phyloP scores from a whole-genome alignment of 176 grass and related monocot genomes.

The Stipa capillata region DNA sequence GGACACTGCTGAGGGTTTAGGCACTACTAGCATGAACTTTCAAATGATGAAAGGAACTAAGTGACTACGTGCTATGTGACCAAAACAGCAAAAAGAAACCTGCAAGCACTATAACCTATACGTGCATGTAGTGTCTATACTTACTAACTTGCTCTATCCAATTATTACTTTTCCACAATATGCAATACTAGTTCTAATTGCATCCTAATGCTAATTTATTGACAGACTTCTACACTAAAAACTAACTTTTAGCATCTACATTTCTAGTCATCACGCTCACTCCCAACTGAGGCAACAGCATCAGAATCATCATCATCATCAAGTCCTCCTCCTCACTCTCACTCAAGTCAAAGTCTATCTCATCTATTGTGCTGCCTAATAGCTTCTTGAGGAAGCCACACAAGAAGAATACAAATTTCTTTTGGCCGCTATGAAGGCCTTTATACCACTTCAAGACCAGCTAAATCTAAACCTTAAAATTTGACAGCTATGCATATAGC shows the following conservation, averaged over 20 bases:
- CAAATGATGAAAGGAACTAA: neutral
- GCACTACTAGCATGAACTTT: neutral
- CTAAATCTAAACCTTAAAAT: neutral
- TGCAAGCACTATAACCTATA: neutral
- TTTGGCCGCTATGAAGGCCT: neutral
- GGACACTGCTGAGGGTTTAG: neutral
- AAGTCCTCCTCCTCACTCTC: neutral
- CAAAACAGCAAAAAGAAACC: neutral
- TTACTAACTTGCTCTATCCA: too few relatives aligned
- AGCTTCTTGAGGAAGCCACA: neutral
- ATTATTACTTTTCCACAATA: neutral
- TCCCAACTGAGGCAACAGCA: neutral
- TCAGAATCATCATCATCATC: neutral
- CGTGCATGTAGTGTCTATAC: neutral
- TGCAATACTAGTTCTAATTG: neutral
- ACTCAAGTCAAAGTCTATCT: neutral
- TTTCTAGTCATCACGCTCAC: too few relatives aligned
- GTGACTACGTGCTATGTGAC: neutral
- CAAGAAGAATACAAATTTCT: too few relatives aligned
- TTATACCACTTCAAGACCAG: neutral
- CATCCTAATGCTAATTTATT: neutral
- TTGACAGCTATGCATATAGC: too few relatives aligned
- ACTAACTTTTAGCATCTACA: neutral
- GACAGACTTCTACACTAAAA: neutral
- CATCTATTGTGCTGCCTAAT: neutral